phyloP scores from a whole-genome alignment of 176 grass and related monocot species.

The Oryza glaberrima region DNA sequence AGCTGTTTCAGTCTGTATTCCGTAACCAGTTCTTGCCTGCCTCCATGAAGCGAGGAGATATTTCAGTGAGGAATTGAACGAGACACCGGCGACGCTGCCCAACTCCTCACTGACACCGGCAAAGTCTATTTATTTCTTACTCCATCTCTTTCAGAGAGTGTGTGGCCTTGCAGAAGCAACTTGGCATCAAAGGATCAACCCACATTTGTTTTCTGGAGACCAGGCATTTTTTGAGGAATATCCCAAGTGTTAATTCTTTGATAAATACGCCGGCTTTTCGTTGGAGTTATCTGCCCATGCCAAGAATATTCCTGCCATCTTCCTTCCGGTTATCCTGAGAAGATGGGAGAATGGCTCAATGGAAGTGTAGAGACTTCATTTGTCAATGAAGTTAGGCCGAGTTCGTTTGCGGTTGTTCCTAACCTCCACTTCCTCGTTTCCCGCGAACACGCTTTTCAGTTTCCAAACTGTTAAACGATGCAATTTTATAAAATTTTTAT shows the following conservation, averaged over 20 bases:
- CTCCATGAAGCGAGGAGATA: no score
- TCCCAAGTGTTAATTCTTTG: not conserved
- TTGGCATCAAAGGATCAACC: slow-evolving; percentile 12
- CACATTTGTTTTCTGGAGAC: not conserved
- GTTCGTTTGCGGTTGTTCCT: no score
- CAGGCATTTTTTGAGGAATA: slow-evolving; percentile 28
- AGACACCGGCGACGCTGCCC: no score
- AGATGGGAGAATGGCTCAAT: not conserved
- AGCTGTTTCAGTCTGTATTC: no score
- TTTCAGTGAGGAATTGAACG: not conserved
- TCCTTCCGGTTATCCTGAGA: not conserved
- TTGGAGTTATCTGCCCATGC: not conserved
- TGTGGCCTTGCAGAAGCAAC: slow-evolving; percentile 11
- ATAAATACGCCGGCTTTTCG: not conserved
- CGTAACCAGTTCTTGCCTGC: no score
- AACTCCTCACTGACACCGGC: no score
- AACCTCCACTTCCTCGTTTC: no score
- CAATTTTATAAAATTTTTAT: no score
- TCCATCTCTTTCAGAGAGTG: not conserved
- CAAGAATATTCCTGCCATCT: slow-evolving; percentile 17
- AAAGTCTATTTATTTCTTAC: no score
- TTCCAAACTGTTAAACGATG: no score
- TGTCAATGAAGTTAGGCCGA: not conserved
- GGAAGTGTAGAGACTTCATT: no score
- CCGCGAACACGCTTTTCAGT: no score